Percentiles rank a stretch among this genome's conserved stretches.
These are phyloP conservation scores for Sugiyamaella grinbergsii DNA, from an alignment of 1,139 yeast genomes.

Conservation along the genomic window DNA sequence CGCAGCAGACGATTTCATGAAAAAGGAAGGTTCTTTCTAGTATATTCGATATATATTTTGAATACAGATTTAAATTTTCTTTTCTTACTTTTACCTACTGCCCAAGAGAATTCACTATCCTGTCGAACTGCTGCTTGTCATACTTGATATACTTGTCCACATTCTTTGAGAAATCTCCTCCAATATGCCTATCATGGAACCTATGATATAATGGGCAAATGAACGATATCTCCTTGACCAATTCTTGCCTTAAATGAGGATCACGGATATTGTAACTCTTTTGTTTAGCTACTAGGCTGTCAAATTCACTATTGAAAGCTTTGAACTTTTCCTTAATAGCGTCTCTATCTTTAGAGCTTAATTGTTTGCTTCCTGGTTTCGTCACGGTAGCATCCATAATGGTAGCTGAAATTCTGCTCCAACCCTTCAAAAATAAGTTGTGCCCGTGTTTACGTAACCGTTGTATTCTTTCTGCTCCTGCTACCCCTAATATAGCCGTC, in stretches of 20 bases:
- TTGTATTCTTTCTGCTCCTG: slow-evolving; percentile 67
- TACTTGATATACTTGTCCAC: slow-evolving; percentile 73
- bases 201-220: slow-evolving; percentile 82
- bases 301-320: slow-evolving; percentile 80
- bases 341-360: slow-evolving; percentile 67
- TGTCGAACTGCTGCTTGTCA: slow-evolving; percentile 63
- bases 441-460: slow-evolving; percentile 73
- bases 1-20: slow-evolving; percentile 42
- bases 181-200: slow-evolving; percentile 72
- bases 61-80: too few relatives aligned
- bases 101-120: slow-evolving; percentile 44
- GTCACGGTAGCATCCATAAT: slow-evolving; percentile 49
- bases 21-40: slow-evolving; percentile 27
- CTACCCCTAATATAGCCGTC: slow-evolving; percentile 57
- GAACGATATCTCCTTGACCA: slow-evolving; percentile 64
- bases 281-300: slow-evolving; percentile 65
- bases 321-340: slow-evolving; percentile 82
- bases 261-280: slow-evolving; percentile 68
- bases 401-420: slow-evolving; percentile 80
- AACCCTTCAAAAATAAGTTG: slow-evolving; percentile 74
- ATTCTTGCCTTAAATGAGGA: slow-evolving; percentile 58
- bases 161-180: slow-evolving; percentile 73
- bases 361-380: slow-evolving; percentile 32
- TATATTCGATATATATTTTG: not conserved
- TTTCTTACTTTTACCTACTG: too few relatives aligned